Evolutionary conservation across 2,329 filamentous ascomycete genomes (phyloP).

Genomic region (Parastagonospora nodorum): DNA sequence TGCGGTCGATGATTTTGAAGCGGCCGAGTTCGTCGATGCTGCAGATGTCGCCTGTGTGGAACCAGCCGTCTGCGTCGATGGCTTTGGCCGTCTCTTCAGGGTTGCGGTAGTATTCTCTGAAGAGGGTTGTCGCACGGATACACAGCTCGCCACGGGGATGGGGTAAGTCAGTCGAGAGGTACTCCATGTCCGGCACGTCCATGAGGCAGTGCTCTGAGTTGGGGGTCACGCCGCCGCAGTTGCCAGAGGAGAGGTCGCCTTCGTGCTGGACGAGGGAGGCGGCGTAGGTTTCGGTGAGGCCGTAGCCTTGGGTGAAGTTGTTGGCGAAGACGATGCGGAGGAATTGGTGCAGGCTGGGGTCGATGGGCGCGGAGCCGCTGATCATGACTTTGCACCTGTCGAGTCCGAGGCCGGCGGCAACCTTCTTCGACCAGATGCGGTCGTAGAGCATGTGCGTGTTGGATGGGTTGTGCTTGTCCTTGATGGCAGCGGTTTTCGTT

Average conservation of each 20-base stretch:
- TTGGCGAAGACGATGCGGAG: slow-evolving; percentile 81
- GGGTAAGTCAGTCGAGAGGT: slow-evolving; percentile 84
- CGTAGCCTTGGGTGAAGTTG: slow-evolving; percentile 85
- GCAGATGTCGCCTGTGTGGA: slow-evolving; percentile 92
- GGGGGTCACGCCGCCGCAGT: slow-evolving; percentile 75
- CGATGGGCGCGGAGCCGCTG: slow-evolving; percentile 87
- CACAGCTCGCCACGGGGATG: slow-evolving; percentile 89
- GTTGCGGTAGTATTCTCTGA: slow-evolving; percentile 89
- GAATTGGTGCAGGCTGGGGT: slow-evolving; percentile 86
- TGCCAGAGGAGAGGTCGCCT: slow-evolving; percentile 76
- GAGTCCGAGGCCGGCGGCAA: slow-evolving; percentile 80
- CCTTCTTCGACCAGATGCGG: slow-evolving; percentile 89
- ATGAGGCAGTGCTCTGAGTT: slow-evolving; percentile 76
- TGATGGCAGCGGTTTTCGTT: slow-evolving; percentile 79
- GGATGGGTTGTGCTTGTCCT: slow-evolving; percentile 72
- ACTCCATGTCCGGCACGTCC: slow-evolving; percentile 94
- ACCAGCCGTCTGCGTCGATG: slow-evolving; percentile 90
- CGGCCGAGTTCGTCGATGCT: slow-evolving; percentile 83
- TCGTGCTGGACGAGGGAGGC: slow-evolving; percentile 70
- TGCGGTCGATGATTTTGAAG: slow-evolving; percentile 91
- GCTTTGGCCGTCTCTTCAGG: slow-evolving; percentile 82
- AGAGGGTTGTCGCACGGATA: slow-evolving; percentile 77
- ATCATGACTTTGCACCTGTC: slow-evolving; percentile 75
- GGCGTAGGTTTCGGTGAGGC: slow-evolving; percentile 92
- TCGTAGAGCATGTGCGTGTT: slow-evolving; percentile 81